These are phyloP conservation scores for Penicillium nucicola DNA, from an alignment of 495 filamentous ascomycete genomes.

Conservation along the genomic window DNA sequence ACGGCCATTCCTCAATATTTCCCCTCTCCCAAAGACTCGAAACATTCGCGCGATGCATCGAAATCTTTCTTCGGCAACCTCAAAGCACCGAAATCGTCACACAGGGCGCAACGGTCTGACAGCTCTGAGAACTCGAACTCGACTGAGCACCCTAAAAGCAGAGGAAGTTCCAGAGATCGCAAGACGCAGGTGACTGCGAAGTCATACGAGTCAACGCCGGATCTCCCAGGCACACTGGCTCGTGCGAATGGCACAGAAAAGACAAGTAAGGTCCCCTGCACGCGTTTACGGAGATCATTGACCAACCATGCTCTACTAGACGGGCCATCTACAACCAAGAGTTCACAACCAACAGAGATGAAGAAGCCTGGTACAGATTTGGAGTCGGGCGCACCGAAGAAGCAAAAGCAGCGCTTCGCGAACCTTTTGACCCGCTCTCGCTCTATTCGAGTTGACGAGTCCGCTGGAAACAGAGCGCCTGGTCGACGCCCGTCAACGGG, in stretches of 20 bases:
- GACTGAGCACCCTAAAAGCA: constrained; percentile 40
- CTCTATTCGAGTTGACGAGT: constrained; percentile 59
- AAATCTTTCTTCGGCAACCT: constrained; percentile 56
- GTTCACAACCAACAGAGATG: constrained; percentile 15
- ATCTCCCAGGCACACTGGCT: constrained; percentile 33
- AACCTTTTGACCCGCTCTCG: constrained; percentile 63
- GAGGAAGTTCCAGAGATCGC: constrained; percentile 43
- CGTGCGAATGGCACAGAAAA: constrained; percentile 29
- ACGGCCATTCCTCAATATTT: constrained; percentile 55
- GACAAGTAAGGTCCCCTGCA: constrained; percentile 19
- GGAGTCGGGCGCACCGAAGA: constrained; percentile 32
- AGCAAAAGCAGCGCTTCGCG: constrained; percentile 49
- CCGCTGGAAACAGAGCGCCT: constrained; percentile 29
- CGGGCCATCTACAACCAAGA: constrained; percentile 15
- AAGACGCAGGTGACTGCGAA: constrained; percentile 30
- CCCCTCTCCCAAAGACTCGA: constrained; percentile 46
- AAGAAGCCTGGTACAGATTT: constrained; percentile 32
- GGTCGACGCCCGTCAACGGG: constrained; percentile 44
- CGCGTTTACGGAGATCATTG: background rate
- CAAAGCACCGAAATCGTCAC: constrained; percentile 54
- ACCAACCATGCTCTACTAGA: constrained; percentile 18
- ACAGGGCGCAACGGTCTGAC: constrained; percentile 39
- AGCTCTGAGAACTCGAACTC: constrained; percentile 38
- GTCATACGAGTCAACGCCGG: constrained; percentile 41
- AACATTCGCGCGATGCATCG: constrained; percentile 51